Base-by-base conservation (phyloP, 208 protist genomes). In the Crithidia bombi region DNA sequence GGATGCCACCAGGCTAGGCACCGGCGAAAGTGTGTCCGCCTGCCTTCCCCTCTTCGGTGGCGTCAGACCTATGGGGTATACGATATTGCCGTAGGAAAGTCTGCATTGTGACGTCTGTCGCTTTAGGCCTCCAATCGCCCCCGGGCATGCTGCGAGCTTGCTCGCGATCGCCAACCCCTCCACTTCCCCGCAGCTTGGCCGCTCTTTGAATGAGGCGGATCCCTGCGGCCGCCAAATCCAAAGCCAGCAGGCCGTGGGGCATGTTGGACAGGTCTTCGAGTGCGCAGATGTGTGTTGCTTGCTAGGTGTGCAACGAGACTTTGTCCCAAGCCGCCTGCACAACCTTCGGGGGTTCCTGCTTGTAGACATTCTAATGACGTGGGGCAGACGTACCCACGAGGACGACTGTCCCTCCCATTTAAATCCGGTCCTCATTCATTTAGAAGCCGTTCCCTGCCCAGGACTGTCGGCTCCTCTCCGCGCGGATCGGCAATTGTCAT, bases 371-470 rank as follows among this genome's bases (percentile, higher is more conserved):
- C 49, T 25, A 54, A 25, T 54, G 49, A 33, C 49, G 19, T n/a
- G 49, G 49, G 49, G 49, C 49, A 54, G 49, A 54, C 49, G 49
- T 54, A 54, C 49, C 49, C 49, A 54, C 49, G 49, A 17, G 17
- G 49, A 54, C 49, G 49, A 21, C 49, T 54, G 49, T 25, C 49
- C 49, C 49, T 54, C 49, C 49, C 49, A 25, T 54, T 54, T 54
- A 54, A 33, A 33, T 25, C 49, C 49, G 25, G 19, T 21, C 11
- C 49, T 15, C 32, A 19, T 32, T 26, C 25, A 32, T 32, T 32
- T 11, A 54, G 25, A 9, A 54, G 21, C 10, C 49, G 49, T 9
- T 5, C 23, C 6, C 49, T 5, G 25, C 32, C 49, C 21, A 17
- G 23, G 17, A 54, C 21, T 9, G n/a, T n/a, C n/a, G n/a, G n/a